Percentiles rank a stretch among this genome's conserved stretches.
These are phyloP conservation scores for Dipodascus albidus DNA, from an alignment of 805 yeast species.

Conservation along the genomic window DNA sequence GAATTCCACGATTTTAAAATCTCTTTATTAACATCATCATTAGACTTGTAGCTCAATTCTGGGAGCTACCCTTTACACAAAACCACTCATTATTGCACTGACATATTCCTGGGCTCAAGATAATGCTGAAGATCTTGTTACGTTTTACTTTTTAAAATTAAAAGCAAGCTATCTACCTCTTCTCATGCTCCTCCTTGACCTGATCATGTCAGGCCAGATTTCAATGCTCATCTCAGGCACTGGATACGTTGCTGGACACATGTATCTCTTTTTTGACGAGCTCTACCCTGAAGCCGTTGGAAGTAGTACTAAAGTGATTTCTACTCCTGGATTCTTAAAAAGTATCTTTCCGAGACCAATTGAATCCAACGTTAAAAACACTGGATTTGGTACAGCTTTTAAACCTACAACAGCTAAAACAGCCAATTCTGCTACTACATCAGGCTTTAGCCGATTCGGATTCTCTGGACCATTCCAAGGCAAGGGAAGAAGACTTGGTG, in stretches of 20 bases:
- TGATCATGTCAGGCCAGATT: constrained; percentile 19
- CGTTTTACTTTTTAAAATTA: constrained; percentile 21
- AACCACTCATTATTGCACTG: constrained; percentile 24
- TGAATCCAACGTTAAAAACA: neutral
- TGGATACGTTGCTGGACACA: constrained; percentile 25
- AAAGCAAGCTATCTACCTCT: constrained; percentile 25
- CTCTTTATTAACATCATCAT: constrained; percentile 5
- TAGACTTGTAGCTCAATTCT: constrained; percentile 8
- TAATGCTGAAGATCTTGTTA: constrained; percentile 19
- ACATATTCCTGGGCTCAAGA: constrained; percentile 30
- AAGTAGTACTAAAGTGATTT: constrained; percentile 8
- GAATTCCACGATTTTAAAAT: too few species aligned
- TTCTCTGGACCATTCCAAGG: constrained; percentile 6
- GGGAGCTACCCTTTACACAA: constrained; percentile 17
- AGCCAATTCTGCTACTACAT: neutral
- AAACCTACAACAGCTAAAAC: neutral
- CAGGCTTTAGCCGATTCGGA: constrained; percentile 1
- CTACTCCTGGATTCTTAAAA: constrained; percentile 6
- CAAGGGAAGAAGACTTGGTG: constrained; percentile 7
- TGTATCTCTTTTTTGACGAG: constrained; percentile 20
- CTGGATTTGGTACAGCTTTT: constrained; percentile 2
- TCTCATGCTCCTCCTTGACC: constrained; percentile 19
- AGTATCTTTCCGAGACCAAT: neutral
- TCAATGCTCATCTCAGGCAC: constrained; percentile 17
- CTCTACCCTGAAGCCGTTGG: constrained; percentile 22